These are phyloP conservation scores for barrel medic (Medicago truncatula) DNA, from an alignment of 306 rosid genomes.

Conservation along the genomic window MtrunA17r5.0-ANR NC_053042.1:31899501-31900000, in stretches of 20 bases:
- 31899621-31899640: constrained; percentile 2
- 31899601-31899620: constrained; percentile 64
- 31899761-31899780: not conserved
- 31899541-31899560: constrained; percentile 99
- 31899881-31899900: constrained; percentile 95
- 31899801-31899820: constrained; percentile 97
- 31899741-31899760: constrained; percentile 25
- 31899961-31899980: constrained; percentile 98
- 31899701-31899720: not conserved
- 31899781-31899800: constrained; percentile 61
- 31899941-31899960: constrained; percentile 97
- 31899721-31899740: not conserved
- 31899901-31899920: constrained; percentile 98
- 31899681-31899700: not conserved
- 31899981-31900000: constrained; percentile 96
- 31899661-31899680: constrained; percentile 34
- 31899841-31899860: constrained; percentile 96
- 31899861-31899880: constrained; percentile 99
- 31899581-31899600: constrained; percentile 99
- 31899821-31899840: constrained; percentile 99
- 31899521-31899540: constrained; percentile 98
- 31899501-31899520: constrained; percentile 99
- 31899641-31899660: constrained; percentile 7
- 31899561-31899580: constrained; percentile 97
- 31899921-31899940: constrained; percentile 98